These are phyloP conservation scores for Leishmania mexicana DNA, from an alignment of 208 protist genomes.

Conservation along the genomic window DNA sequence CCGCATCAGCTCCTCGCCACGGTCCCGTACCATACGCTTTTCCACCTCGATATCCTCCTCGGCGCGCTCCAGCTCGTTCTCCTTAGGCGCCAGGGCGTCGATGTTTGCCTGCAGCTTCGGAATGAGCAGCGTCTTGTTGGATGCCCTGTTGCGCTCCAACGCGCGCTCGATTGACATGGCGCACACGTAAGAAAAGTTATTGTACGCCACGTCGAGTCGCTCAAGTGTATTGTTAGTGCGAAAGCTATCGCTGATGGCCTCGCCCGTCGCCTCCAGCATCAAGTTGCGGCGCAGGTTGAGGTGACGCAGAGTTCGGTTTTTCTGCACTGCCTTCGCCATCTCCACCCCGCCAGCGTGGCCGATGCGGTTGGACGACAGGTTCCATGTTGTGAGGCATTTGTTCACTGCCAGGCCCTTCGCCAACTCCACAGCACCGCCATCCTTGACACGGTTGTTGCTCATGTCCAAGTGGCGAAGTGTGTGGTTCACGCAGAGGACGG, in stretches of 20 bases:
- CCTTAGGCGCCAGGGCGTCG: constrained; percentile 71
- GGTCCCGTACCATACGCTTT: constrained; percentile 83
- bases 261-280: constrained; percentile 74
- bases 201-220: constrained; percentile 89
- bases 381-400: constrained; percentile 58
- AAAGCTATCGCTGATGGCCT: constrained; percentile 69
- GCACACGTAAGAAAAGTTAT: constrained; percentile 92
- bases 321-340: constrained; percentile 54
- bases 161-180: constrained; percentile 67
- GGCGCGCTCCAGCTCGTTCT: constrained; percentile 80
- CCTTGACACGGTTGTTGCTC: constrained; percentile 85
- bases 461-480: constrained; percentile 70
- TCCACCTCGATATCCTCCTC: constrained; percentile 88
- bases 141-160: constrained; percentile 64
- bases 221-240: constrained; percentile 69
- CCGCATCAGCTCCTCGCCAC: constrained; percentile 83
- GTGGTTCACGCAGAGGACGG: constrained; percentile 50
- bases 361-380: constrained; percentile 82
- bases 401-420: constrained; percentile 76
- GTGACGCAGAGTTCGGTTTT: constrained; percentile 70
- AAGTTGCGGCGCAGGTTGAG: constrained; percentile 85
- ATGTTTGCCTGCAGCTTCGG: constrained; percentile 81
- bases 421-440: constrained; percentile 73
- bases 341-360: constrained; percentile 76
- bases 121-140: constrained; percentile 74